phyloP scores from a whole-genome alignment of 2,329 filamentous ascomycete genomes.

The Diaporthe sp. region DNA sequence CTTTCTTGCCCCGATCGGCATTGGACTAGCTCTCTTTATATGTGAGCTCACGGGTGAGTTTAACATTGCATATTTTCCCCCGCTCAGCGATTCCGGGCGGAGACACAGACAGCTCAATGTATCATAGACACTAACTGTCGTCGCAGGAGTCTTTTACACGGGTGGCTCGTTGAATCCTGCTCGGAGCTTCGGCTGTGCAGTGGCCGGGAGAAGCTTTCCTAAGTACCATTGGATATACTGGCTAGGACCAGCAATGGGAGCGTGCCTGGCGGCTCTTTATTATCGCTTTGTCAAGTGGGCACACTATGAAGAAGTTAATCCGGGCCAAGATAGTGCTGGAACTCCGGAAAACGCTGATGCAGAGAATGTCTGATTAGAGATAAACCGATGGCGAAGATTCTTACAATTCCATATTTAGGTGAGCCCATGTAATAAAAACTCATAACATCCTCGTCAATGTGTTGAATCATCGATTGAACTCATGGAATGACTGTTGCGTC shows the following conservation, averaged over 20 bases:
- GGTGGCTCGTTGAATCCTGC: conserved; percentile 11
- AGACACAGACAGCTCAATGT: background rate
- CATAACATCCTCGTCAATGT: too few relatives aligned
- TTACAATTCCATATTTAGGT: too few relatives aligned
- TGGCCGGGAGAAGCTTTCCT: background rate
- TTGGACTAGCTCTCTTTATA: background rate
- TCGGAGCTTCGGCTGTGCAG: conserved; percentile 12
- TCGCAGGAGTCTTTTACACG: background rate
- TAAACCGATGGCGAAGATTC: too few relatives aligned
- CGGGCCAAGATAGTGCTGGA: conserved; percentile 1
- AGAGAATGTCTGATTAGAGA: background rate
- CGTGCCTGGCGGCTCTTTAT: background rate
- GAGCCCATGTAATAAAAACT: too few relatives aligned
- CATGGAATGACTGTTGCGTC: too few relatives aligned
- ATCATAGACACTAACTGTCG: background rate
- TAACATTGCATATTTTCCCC: background rate
- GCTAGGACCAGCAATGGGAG: background rate
- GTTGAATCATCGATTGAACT: too few relatives aligned
- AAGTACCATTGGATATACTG: conserved; percentile 15
- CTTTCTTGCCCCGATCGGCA: background rate
- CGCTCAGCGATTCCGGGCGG: background rate
- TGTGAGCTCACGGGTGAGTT: conserved; percentile 7
- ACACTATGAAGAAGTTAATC: conserved; percentile 15
- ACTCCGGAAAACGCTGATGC: background rate
- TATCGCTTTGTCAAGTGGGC: conserved; percentile 17